A percentile compares a stretch with the other conserved stretches of the same genome.
Evolutionary conservation across 306 rosid species (phyloP).

Genomic region (Lathyrus sativus): DNA sequence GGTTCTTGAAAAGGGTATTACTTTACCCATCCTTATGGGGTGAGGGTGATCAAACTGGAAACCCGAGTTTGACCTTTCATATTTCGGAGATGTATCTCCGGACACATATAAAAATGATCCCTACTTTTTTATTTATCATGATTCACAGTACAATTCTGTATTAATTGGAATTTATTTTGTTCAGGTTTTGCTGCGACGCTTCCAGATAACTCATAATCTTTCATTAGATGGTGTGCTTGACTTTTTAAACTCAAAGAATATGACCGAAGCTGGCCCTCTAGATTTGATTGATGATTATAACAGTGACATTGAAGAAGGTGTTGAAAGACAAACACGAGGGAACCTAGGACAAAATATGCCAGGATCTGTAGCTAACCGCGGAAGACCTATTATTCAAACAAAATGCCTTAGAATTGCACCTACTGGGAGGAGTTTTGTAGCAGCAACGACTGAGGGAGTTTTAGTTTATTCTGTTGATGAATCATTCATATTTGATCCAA

Average conservation of each 20-base stretch:
- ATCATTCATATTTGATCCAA: conserved; percentile 88
- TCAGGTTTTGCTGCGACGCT: conserved; percentile 77
- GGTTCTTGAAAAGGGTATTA: too few species aligned
- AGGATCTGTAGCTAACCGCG: conserved; percentile 80
- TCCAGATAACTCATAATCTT: conserved; percentile 88
- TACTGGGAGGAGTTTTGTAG: conserved; percentile 90
- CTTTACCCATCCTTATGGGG: too few species aligned
- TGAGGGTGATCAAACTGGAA: too few species aligned
- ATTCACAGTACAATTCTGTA: conserved; percentile 3
- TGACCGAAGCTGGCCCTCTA: conserved; percentile 90
- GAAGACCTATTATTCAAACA: conserved; percentile 80
- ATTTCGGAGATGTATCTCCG: too few species aligned
- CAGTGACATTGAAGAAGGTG: conserved; percentile 77
- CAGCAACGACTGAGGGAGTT: conserved; percentile 96
- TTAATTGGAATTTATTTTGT: conserved; percentile 37
- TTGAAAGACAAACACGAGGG: conserved; percentile 74
- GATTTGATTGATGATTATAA: conserved; percentile 85
- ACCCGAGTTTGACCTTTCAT: too few species aligned
- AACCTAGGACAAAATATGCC: conserved; percentile 76
- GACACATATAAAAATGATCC: neutral
- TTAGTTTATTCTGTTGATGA: conserved; percentile 85
- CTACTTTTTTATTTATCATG: conserved; percentile 13
- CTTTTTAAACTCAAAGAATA: conserved; percentile 84
- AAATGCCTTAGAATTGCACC: conserved; percentile 88
- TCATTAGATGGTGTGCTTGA: conserved; percentile 97